Evolutionary conservation across 192 early-diverging fungal species (phyloP).

Genomic region (Haplosporangium gracile): DNA sequence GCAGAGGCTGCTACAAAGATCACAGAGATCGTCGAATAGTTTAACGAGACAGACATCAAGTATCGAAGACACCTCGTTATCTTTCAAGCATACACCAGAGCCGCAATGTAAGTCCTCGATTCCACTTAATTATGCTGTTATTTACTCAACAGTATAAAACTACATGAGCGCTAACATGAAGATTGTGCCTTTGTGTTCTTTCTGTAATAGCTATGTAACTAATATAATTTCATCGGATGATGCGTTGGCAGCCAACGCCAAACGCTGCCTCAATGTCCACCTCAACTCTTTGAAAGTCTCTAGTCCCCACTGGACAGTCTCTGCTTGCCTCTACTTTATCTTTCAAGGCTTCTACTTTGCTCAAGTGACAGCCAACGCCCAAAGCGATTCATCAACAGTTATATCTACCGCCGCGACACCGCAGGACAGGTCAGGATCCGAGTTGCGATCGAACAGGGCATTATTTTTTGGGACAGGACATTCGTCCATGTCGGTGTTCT

Average conservation of each 20-base stretch:
- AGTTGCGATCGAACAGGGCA: neutral
- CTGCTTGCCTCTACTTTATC: constrained; percentile 4
- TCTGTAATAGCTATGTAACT: constrained; percentile 2
- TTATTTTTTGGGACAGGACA: neutral
- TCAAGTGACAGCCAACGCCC: neutral
- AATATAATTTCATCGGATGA: constrained; percentile 2
- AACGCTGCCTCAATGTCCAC: neutral
- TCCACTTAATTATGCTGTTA: neutral
- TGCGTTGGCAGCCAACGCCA: neutral
- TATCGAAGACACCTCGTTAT: constrained; percentile 11
- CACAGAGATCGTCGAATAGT: neutral
- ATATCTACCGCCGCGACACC: neutral
- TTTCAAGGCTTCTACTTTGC: constrained; percentile 9
- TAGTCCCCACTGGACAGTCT: neutral
- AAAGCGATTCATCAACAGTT: neutral
- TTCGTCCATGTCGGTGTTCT: neutral
- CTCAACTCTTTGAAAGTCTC: constrained; percentile 1
- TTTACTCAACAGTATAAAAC: too few species aligned
- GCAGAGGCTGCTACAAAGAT: constrained; percentile 11
- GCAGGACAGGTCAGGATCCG: neutral
- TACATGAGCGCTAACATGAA: neutral
- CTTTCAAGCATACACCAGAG: constrained; percentile 1
- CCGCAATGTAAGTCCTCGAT: neutral
- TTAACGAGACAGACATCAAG: constrained; percentile 1
- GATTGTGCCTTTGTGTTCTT: neutral